Conservation (phyloP, 1,139 yeast genomes). For the Scheffersomyces titani region DNA sequence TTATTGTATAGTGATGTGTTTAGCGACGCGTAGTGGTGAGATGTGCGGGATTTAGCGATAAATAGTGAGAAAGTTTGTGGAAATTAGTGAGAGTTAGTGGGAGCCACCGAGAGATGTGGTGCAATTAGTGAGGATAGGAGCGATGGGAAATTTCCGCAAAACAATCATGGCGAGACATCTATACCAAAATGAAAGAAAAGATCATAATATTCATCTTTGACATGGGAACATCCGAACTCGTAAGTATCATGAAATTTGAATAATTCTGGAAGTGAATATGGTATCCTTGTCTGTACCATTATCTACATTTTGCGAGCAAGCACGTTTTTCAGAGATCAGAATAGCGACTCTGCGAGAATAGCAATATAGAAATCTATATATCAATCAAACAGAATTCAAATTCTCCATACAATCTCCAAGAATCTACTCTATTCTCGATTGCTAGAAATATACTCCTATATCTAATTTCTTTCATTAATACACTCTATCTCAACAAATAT, state of each 20-base stretch:
- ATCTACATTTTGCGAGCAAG: neutral
- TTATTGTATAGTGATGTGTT: neutral
- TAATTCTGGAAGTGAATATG: no score
- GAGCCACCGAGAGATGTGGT: neutral
- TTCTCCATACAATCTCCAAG: no score
- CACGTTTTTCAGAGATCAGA: neutral
- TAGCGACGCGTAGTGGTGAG: neutral
- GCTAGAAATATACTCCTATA: neutral
- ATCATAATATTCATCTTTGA: no score
- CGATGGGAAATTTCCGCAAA: no score
- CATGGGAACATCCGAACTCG: neutral
- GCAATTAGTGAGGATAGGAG: neutral
- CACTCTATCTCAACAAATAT: neutral
- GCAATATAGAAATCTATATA: no score
- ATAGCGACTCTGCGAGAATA: no score
- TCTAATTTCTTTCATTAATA: neutral
- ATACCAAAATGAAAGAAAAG: no score
- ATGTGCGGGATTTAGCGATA: no score
- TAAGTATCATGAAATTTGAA: neutral
- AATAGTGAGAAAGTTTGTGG: neutral
- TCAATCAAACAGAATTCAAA: no score
- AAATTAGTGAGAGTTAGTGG: neutral
- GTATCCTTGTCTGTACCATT: neutral
- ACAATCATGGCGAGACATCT: no score
- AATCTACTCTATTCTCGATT: neutral